Conservation (phyloP, 2,329 filamentous ascomycete genomes). For the Fusarium heterosporum region DNA sequence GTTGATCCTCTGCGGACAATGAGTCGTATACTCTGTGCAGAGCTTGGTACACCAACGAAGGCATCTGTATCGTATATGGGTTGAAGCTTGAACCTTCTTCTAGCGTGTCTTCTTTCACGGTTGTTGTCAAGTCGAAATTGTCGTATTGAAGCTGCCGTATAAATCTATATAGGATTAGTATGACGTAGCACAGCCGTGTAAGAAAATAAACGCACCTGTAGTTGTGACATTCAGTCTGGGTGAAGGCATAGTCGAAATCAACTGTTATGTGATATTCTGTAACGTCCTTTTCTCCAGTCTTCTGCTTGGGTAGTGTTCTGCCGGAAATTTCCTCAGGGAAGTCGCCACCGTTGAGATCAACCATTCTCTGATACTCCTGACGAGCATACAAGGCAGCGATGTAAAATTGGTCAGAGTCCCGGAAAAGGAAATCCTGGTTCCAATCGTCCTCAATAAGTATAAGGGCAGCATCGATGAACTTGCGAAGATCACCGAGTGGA, state of each 20-base stretch:
- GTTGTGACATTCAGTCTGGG: constrained; percentile 59
- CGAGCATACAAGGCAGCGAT: constrained; percentile 37
- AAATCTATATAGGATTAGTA: constrained; percentile 46
- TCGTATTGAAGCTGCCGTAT: constrained; percentile 59
- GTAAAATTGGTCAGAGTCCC: constrained; percentile 42
- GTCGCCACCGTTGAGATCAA: constrained; percentile 22
- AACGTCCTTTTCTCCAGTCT: constrained; percentile 11
- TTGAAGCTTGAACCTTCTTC: constrained; percentile 15
- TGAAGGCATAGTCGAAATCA: constrained; percentile 55
- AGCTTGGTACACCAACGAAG: constrained; percentile 13
- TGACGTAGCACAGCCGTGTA: fast-evolving
- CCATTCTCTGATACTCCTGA: constrained; percentile 40
- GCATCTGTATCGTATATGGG: constrained; percentile 42
- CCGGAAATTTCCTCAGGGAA: constrained; percentile 28
- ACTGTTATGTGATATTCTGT: constrained; percentile 37
- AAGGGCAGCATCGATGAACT: constrained; percentile 35
- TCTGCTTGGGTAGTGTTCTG: constrained; percentile 26
- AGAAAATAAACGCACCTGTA: constrained; percentile 58
- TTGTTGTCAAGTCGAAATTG: constrained; percentile 55
- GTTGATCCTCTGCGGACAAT: not conserved
- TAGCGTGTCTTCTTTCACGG: constrained; percentile 37
- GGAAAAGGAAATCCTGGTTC: constrained; percentile 20
- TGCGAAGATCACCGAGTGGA: constrained; percentile 36
- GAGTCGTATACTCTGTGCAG: constrained; percentile 24
- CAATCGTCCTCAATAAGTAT: constrained; percentile 17